Base-by-base conservation (phyloP, 345 rosid species). In the Erodium maritimum region DNA sequence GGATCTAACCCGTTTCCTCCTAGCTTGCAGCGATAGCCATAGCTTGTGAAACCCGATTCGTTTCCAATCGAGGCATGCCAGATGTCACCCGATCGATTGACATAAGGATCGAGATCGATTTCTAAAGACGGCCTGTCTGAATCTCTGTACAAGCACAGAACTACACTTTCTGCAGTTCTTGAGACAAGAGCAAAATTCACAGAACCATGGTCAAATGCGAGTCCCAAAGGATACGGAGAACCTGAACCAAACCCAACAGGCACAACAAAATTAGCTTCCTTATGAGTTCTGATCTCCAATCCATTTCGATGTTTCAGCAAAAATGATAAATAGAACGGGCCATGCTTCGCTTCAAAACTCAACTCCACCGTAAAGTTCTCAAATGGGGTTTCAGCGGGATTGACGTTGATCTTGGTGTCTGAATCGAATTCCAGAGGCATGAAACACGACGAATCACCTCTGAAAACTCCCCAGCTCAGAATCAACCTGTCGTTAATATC, bases 31-130 rank as follows among this genome's bases (percentile, higher is more conserved):
- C 66, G 76, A 71, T 77, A 93, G 48, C 88, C 84, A 60, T 89
- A 85, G 70, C 84, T 78, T 46, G 61, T 67, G 60, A 73, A 87
- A 42, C 53, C 75, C 80, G 77, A 69, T 2, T 85, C 34, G 17
- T 67, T 71, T 23, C 80, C 90, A 25, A 87, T 10, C 1, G 83
- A 80, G 42, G 85, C 91, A 75, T 86, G 99, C 94, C 99, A 87
- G 33, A 80, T 68, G 69, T 89, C 90, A 69, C 99, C 95, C 19
- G 94, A 72, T 70, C 87, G 81, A 71, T 93, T 82, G 54, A 87
- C 87, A 62, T 79, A 79, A 1, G 94, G 89, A 72, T 93, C 91
- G 9, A 93, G 94, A 78, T 89, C 95, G 68, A 89, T 86, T 85
- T 86, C 94, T 63, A 93, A 64, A 60, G 91, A 81, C 55, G 99